phyloP scores from a whole-genome alignment of 495 filamentous ascomycete species.

The Alectoria sarmentosa region DNA sequence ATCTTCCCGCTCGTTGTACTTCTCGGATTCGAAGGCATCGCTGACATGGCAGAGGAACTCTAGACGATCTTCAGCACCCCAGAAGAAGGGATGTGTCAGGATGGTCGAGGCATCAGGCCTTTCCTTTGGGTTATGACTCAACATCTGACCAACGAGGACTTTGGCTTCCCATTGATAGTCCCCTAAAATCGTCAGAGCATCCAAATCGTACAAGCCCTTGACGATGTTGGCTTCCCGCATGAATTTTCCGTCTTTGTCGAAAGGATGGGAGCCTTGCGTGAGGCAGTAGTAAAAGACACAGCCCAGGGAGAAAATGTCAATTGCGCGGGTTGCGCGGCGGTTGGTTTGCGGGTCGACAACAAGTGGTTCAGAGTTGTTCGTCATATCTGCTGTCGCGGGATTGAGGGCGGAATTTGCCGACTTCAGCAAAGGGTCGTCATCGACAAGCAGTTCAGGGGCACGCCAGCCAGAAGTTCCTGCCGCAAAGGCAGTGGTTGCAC shows the following conservation, averaged over 20 bases:
- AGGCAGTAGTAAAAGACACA: conserved; percentile 96
- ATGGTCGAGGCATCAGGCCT: conserved; percentile 67
- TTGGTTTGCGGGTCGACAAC: conserved; percentile 58
- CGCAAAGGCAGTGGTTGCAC: conserved; percentile 87
- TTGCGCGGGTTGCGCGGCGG: conserved; percentile 83
- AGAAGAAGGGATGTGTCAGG: conserved; percentile 94
- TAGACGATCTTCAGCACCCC: conserved; percentile 77
- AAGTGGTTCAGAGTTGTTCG: conserved; percentile 49
- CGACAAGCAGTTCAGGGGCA: conserved; percentile 83
- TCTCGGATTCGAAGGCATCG: conserved; percentile 78
- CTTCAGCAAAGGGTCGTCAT: conserved; percentile 51
- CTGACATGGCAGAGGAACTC: conserved; percentile 88
- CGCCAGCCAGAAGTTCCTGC: conserved; percentile 94
- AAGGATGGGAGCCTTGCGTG: conserved; percentile 86
- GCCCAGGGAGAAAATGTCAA: conserved; percentile 94
- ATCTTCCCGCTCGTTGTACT: conserved; percentile 58
- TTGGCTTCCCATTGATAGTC: conserved; percentile 80
- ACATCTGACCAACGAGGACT: conserved; percentile 79
- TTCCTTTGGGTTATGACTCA: conserved; percentile 60
- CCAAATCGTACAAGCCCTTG: conserved; percentile 69
- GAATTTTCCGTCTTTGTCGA: conserved; percentile 85
- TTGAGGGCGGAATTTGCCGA: conserved; percentile 20
- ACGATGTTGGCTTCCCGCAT: conserved; percentile 97
- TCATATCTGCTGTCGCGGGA: conserved; percentile 38
- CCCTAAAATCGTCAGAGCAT: conserved; percentile 61